phyloP scores from a whole-genome alignment of 202 grass and related monocot genomes.

The Sporobolus alterniflorus region DNA sequence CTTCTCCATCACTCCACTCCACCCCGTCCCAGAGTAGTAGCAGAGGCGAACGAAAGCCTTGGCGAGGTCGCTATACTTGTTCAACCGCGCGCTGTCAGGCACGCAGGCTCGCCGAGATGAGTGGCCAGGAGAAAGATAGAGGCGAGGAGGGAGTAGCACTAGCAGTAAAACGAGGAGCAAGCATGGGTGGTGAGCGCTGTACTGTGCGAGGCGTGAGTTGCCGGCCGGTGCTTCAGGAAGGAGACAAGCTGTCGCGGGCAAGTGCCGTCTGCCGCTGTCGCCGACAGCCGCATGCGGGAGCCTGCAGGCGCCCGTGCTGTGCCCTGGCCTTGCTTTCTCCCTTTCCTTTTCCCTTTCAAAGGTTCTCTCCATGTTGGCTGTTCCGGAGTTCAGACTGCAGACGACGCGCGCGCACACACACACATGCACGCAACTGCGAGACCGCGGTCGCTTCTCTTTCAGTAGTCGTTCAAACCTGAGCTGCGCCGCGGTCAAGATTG shows the following conservation, averaged over 20 bases:
- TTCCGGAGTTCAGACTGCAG: background rate
- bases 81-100: background rate
- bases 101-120: background rate
- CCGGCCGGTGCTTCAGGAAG: background rate
- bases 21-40: background rate
- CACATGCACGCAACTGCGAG: background rate
- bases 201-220: background rate
- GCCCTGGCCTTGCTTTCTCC: background rate
- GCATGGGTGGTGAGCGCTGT: background rate
- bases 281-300: conserved; percentile 6
- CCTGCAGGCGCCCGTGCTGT: conserved; percentile 5
- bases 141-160: background rate
- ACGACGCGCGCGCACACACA: no score
- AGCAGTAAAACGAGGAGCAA: background rate
- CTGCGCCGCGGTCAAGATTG: no score
- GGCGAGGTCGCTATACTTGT: background rate
- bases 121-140: background rate
- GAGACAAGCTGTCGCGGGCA: background rate
- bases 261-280: conserved; percentile 20
- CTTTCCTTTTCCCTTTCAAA: background rate
- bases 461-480: background rate
- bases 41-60: background rate
- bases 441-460: background rate
- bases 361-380: background rate
- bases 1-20: conserved; percentile 31